Evolutionary conservation across 2,329 filamentous ascomycete species (phyloP), one percentile per base, ranked within the genome.

Genomic region (Chaetomiaceae sp.): DNA sequence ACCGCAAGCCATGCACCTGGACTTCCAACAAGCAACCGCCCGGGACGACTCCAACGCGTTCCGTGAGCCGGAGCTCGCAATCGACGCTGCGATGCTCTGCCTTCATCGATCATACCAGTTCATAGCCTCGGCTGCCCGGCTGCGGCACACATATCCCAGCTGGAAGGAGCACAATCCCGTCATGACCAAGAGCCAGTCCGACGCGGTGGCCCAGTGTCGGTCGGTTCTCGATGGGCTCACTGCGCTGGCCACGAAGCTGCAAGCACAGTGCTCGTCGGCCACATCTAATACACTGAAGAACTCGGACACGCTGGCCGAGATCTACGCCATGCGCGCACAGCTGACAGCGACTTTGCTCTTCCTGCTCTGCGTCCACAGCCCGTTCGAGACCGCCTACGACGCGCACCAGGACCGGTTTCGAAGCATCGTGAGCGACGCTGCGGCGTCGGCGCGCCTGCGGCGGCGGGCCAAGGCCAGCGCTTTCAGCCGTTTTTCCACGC

Each of bases 41-140:
- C 31, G 15, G n/a, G 33, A 37, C 6, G 31, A 37, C 17, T n/a
- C n/a, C n/a, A n/a, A n/a, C n/a, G 44, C 31, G 15, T 47, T 47
- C 25, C 3, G 33, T 9, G 44, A 47, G 7, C 44, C 33, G 14
- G 31, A 47, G 44, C 15, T 37, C 27, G 31, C 31, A 2, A 19
- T 47, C 44, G 37, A 47, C 31, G 4, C 44, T 22, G 44, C 44
- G 7, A 47, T 47, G 33, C 14, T 37, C 44, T 47, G 33, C 31
- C 33, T 47, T n/a, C 44, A 47, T 22, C 44, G 20, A 27, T 36
- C 44, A 25, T 47, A 47, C 17, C 44, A 37, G 17, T 47, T 47
- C 20, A 27, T 47, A 6, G 44, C 25, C 14, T 25, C 44, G 31
- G 44, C 44, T 27, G 44, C 44, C 14, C 33, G 22, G 19, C 33